Percentiles rank a stretch among this genome's conserved stretches.
phyloP scores from a whole-genome alignment of 768 basidiomycete genomes.

The Amyloporia xantha region DNA sequence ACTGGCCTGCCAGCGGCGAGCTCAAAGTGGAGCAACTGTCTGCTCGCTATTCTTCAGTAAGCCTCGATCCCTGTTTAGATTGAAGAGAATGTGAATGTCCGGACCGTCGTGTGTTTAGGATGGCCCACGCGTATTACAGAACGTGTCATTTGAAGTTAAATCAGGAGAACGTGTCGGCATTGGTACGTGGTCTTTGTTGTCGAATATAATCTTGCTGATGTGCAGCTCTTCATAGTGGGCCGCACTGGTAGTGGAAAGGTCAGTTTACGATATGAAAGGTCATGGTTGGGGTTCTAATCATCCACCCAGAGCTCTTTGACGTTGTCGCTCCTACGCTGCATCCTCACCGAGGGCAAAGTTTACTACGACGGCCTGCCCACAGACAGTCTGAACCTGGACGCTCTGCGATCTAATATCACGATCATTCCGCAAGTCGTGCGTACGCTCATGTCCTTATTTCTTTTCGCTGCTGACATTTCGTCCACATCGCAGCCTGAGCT shows the following conservation, averaged over 20 bases:
- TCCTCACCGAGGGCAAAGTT: slow-evolving; percentile 47
- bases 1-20: slow-evolving; percentile 52
- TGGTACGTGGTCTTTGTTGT: slow-evolving; percentile 12
- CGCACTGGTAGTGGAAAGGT: slow-evolving; percentile 54
- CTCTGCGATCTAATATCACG: slow-evolving; percentile 46
- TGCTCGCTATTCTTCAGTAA: slow-evolving; percentile 36
- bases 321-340: slow-evolving; percentile 47
- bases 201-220: neutral
- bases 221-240: slow-evolving; percentile 28
- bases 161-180: slow-evolving; percentile 56
- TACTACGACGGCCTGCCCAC: slow-evolving; percentile 45
- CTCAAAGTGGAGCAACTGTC: slow-evolving; percentile 42
- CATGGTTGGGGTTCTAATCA: slow-evolving; percentile 1
- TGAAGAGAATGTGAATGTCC: neutral
- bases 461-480: neutral
- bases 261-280: neutral
- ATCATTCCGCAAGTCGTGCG: slow-evolving; percentile 46
- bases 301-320: slow-evolving; percentile 37
- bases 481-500: slow-evolving; percentile 36
- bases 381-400: slow-evolving; percentile 44
- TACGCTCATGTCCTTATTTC: slow-evolving; percentile 11
- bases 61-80: neutral
- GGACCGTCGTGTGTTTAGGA: slow-evolving; percentile 24
- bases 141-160: slow-evolving; percentile 44
- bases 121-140: slow-evolving; percentile 48